Evolutionary conservation across 257 asterid species (phyloP).

Genomic region (Eustoma russellianum): DNA sequence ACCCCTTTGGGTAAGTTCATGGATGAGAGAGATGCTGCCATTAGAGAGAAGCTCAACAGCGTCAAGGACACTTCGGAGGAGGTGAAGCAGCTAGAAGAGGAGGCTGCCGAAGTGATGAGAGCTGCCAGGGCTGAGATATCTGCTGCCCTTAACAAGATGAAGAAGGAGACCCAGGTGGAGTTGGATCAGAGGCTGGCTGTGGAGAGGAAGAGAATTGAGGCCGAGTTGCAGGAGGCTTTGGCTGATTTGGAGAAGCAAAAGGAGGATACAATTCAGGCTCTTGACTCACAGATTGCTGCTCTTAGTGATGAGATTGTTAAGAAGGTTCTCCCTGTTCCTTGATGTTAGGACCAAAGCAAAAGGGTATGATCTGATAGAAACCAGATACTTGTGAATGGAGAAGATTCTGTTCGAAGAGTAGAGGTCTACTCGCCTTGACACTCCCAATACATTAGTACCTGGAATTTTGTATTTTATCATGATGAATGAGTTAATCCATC

Average conservation of each 20-base stretch:
- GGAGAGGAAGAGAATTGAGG: slow-evolving; percentile 80
- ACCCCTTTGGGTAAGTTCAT: slow-evolving; percentile 77
- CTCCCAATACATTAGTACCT: too few species aligned
- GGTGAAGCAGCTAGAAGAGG: slow-evolving; percentile 79
- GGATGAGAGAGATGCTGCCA: slow-evolving; percentile 83
- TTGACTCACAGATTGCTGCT: slow-evolving; percentile 74
- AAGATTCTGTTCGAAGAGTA: too few species aligned
- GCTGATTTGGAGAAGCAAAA: slow-evolving; percentile 61
- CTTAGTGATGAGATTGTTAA: slow-evolving; percentile 84
- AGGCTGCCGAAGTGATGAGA: slow-evolving; percentile 68
- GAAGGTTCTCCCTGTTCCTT: slow-evolving; percentile 76
- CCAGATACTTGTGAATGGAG: neutral
- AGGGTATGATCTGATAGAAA: neutral
- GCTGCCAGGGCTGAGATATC: slow-evolving; percentile 95
- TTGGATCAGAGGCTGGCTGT: slow-evolving; percentile 72
- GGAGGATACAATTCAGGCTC: slow-evolving; percentile 63
- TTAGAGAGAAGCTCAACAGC: slow-evolving; percentile 58
- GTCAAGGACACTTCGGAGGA: slow-evolving; percentile 84
- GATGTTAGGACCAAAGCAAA: neutral
- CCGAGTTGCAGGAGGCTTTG: slow-evolving; percentile 77
- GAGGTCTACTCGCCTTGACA: too few species aligned
- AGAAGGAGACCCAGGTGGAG: slow-evolving; percentile 82
- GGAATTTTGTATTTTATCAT: too few species aligned
- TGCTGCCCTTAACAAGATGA: slow-evolving; percentile 84
- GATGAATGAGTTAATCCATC: too few species aligned